These are phyloP conservation scores for Trifolium dubium DNA, from an alignment of 306 rosid species.

Conservation along the genomic window DNA sequence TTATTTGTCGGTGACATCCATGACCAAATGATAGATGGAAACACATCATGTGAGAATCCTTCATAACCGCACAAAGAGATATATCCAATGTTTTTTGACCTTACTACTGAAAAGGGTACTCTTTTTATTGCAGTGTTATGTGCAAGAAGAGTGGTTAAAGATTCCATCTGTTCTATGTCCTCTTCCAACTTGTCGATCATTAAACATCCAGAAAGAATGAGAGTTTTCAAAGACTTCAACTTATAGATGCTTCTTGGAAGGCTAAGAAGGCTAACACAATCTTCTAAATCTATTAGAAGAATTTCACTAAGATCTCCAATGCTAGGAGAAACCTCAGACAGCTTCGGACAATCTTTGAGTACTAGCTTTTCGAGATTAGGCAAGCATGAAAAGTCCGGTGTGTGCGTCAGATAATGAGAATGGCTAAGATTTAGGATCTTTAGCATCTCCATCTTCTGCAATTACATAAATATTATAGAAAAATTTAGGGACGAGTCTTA, in stretches of 20 bases:
- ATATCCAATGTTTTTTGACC: too few species aligned
- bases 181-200: constrained; percentile 1
- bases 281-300: not conserved
- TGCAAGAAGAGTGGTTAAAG: constrained; percentile 25
- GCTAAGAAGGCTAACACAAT: not conserved
- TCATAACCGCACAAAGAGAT: too few species aligned
- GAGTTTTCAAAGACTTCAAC: not conserved
- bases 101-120: not conserved
- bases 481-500: too few species aligned
- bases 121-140: constrained; percentile 42
- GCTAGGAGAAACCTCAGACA: not conserved
- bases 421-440: not conserved
- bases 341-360: not conserved
- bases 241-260: not conserved
- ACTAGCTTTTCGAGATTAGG: not conserved
- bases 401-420: not conserved
- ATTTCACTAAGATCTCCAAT: not conserved
- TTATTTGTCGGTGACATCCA: too few species aligned
- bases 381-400: not conserved
- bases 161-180: constrained; percentile 3
- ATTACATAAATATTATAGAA: too few species aligned
- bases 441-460: not conserved
- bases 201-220: not conserved
- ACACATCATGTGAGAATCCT: too few species aligned
- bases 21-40: too few species aligned